phyloP scores from a whole-genome alignment of 306 rosid genomes.

The Gastrolobium villosum region DNA sequence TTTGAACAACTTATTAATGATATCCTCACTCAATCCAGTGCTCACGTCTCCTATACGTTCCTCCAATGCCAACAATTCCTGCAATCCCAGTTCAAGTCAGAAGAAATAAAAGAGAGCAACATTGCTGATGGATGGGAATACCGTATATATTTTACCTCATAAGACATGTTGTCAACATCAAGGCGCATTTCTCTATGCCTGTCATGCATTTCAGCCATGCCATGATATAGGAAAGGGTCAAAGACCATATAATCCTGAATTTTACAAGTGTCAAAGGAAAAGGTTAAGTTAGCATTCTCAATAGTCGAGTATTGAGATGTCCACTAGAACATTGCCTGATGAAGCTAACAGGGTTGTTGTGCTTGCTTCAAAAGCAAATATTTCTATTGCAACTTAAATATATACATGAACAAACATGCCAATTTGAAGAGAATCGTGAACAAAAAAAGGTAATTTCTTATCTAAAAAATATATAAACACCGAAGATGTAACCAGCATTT shows the following conservation, averaged over 20 bases:
- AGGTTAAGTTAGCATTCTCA: slow-evolving; percentile 34
- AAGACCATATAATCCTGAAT: slow-evolving; percentile 82
- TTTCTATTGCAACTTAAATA: slow-evolving; percentile 7
- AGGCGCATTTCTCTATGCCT: slow-evolving; percentile 97
- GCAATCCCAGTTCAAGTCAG: slow-evolving; percentile 47
- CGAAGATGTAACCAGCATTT: slow-evolving; percentile 20
- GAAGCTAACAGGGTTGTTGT: slow-evolving; percentile 38
- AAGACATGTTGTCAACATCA: slow-evolving; percentile 95
- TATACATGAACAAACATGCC: slow-evolving; percentile 9
- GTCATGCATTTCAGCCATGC: slow-evolving; percentile 87
- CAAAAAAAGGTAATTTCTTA: background rate
- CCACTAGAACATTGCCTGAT: slow-evolving; percentile 28
- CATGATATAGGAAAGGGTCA: slow-evolving; percentile 82
- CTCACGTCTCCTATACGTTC: slow-evolving; percentile 89
- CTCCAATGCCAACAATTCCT: slow-evolving; percentile 90
- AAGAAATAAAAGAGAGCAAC: slow-evolving; percentile 42
- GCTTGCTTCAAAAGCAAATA: slow-evolving; percentile 38
- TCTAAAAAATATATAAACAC: slow-evolving; percentile 4
- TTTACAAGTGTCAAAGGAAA: slow-evolving; percentile 45
- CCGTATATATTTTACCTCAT: slow-evolving; percentile 71
- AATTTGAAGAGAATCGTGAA: slow-evolving; percentile 9
- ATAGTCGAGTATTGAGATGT: slow-evolving; percentile 21
- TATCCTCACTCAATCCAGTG: slow-evolving; percentile 80
- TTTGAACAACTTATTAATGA: slow-evolving; percentile 67
- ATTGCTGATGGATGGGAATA: slow-evolving; percentile 37